A percentile compares a stretch with the other conserved stretches of the same genome.
Evolutionary conservation across 306 rosid genomes (phyloP).

Genomic region (Prunus davidiana): DNA sequence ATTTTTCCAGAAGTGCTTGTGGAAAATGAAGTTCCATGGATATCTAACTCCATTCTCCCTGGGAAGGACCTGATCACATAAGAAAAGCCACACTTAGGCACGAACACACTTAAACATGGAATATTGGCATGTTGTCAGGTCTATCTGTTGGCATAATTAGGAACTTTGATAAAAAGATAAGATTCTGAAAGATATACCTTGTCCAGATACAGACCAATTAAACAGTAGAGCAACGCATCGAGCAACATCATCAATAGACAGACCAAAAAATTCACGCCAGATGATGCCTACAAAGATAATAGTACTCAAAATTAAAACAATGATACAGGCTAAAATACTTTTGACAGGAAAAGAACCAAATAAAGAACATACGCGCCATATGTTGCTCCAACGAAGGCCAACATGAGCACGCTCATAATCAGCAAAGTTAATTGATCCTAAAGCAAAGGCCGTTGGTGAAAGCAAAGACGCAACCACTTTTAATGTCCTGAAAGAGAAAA

Average conservation of each 20-base stretch:
- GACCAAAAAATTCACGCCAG: slow-evolving; percentile 81
- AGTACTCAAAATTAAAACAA: slow-evolving; percentile 18
- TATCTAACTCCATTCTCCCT: slow-evolving; percentile 72
- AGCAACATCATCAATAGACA: slow-evolving; percentile 91
- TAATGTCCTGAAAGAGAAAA: slow-evolving; percentile 57
- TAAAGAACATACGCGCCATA: slow-evolving; percentile 67
- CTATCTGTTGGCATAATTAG: background rate
- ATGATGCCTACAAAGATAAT: slow-evolving; percentile 63
- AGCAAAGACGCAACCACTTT: slow-evolving; percentile 85
- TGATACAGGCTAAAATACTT: background rate
- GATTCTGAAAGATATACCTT: slow-evolving; percentile 53
- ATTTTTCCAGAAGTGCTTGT: slow-evolving; percentile 51
- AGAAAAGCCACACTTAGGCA: background rate
- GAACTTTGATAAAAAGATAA: background rate
- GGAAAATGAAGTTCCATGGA: slow-evolving; percentile 76
- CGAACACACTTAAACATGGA: background rate
- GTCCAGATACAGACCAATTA: slow-evolving; percentile 82
- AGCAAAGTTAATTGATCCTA: slow-evolving; percentile 90
- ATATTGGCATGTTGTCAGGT: background rate
- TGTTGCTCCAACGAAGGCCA: slow-evolving; percentile 97
- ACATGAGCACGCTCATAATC: slow-evolving; percentile 99
- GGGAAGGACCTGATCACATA: slow-evolving; percentile 69
- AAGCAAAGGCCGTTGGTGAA: slow-evolving; percentile 93
- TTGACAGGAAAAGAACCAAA: slow-evolving; percentile 7
- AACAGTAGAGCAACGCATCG: slow-evolving; percentile 79